phyloP scores from a whole-genome alignment of 148 eudicot species.

The Camellia granthamiana region DNA sequence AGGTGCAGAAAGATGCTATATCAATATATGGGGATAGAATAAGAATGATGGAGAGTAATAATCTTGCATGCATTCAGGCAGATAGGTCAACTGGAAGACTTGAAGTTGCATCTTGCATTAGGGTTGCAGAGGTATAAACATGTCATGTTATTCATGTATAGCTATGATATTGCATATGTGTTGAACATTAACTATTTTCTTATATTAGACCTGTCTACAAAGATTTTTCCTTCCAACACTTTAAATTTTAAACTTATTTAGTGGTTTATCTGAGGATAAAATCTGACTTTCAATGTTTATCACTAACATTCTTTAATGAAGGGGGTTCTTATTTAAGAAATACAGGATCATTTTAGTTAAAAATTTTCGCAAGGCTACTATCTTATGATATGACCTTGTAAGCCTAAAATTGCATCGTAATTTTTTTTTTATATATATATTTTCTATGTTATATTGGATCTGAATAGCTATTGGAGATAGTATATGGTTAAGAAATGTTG shows the following conservation, averaged over 20 bases:
- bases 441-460: neutral
- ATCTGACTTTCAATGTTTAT: neutral
- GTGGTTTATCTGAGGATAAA: neutral
- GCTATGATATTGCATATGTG: neutral
- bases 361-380: neutral
- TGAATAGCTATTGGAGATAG: neutral
- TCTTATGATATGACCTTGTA: no score
- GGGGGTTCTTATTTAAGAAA: neutral
- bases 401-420: neutral
- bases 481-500: neutral
- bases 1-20: constrained; percentile 37
- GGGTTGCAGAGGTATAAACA: constrained; percentile 65
- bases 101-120: constrained; percentile 80
- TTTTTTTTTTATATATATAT: no score
- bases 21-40: constrained; percentile 58
- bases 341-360: neutral
- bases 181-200: neutral
- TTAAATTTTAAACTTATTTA: neutral
- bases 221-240: neutral
- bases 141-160: constrained; percentile 8
- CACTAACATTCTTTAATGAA: neutral
- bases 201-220: neutral
- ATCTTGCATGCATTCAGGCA: constrained; percentile 73
- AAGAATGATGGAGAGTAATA: constrained; percentile 49
- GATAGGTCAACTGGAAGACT: constrained; percentile 63